Conservation (phyloP, 2,329 filamentous ascomycete genomes). For the Paecilomyces variotii region DNA sequence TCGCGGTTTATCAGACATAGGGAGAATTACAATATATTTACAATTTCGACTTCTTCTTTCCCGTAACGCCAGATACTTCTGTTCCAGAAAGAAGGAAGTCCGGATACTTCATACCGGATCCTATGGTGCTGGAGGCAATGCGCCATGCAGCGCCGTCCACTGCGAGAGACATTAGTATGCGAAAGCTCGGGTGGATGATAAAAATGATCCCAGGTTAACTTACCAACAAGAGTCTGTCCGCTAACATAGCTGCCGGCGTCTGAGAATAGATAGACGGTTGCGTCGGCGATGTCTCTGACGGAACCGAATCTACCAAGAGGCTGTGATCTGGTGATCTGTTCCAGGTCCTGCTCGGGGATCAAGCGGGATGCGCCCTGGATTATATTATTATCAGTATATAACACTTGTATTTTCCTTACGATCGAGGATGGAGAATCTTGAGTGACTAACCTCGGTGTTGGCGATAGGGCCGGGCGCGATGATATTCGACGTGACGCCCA, state of each 20-base stretch:
- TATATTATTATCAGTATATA: constrained; percentile 1
- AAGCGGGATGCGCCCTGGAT: constrained; percentile 58
- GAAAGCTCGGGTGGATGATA: not conserved
- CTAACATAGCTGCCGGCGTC: constrained; percentile 82
- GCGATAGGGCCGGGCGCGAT: constrained; percentile 81
- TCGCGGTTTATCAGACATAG: not conserved
- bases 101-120: not conserved
- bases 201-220: constrained; percentile 11
- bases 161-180: not conserved
- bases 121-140: not conserved
- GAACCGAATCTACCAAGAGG: constrained; percentile 71
- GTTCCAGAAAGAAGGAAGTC: not conserved
- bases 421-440: not conserved
- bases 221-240: constrained; percentile 64
- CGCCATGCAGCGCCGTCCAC: not conserved
- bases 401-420: not conserved
- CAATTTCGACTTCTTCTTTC: not conserved
- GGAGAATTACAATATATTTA: not conserved
- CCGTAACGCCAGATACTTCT: not conserved
- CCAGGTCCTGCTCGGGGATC: constrained; percentile 44
- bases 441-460: constrained; percentile 56
- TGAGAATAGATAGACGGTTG: constrained; percentile 81
- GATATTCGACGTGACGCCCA: constrained; percentile 78
- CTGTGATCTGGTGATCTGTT: constrained; percentile 43
- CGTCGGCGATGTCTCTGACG: constrained; percentile 83